Conservation (phyloP, 129 eudicot genomes). For the Artemisia argyi region DNA sequence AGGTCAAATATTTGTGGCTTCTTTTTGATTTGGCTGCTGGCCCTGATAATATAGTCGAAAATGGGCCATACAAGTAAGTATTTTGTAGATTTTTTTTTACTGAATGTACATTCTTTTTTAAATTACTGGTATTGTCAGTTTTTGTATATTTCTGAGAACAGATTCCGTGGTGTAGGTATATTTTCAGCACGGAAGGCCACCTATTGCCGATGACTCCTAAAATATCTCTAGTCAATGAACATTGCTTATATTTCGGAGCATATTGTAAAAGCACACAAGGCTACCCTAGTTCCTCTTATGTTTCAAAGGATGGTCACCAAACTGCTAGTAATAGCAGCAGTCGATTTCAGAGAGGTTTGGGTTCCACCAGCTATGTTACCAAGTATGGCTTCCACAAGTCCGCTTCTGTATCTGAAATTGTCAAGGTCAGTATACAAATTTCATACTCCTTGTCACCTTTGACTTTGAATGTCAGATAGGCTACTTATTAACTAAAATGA, state of each 20-base stretch:
- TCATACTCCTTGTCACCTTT: not conserved
- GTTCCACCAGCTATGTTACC: conserved; percentile 39
- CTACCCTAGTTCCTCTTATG: conserved; percentile 33
- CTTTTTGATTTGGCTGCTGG: conserved; percentile 96
- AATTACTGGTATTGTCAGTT: too few relatives aligned
- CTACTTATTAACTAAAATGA: not conserved
- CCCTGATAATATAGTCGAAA: conserved; percentile 90
- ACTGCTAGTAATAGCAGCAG: conserved; percentile 38
- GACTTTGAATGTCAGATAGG: not conserved
- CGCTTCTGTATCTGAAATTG: conserved; percentile 49
- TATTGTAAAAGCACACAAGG: conserved; percentile 53
- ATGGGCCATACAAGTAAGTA: conserved; percentile 92
- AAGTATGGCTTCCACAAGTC: conserved; percentile 37
- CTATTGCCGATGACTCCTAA: conserved; percentile 86
- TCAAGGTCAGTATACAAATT: conserved; percentile 51
- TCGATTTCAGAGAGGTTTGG: conserved; percentile 39
- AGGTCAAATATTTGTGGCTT: conserved; percentile 97
- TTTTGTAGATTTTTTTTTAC: not conserved
- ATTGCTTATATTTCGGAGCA: conserved; percentile 82
- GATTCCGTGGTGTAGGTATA: conserved; percentile 48
- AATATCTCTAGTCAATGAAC: conserved; percentile 71
- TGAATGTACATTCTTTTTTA: not conserved
- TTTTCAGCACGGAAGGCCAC: conserved; percentile 96
- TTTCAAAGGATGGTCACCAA: conserved; percentile 37
- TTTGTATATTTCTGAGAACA: not conserved